phyloP scores from a whole-genome alignment of 2,329 filamentous ascomycete genomes.

The Trichoderma harzianum region DNA sequence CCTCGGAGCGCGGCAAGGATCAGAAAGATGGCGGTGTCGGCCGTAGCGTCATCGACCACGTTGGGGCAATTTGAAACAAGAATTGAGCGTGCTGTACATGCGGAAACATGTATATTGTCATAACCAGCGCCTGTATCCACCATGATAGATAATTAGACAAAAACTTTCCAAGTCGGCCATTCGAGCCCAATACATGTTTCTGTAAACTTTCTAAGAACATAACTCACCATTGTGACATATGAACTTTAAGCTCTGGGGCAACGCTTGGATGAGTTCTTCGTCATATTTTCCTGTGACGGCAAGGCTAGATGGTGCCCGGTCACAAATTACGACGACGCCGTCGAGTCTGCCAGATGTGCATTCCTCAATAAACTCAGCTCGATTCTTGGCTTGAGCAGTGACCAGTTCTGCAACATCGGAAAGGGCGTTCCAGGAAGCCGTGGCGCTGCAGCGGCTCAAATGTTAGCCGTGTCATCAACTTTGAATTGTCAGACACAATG shows the following conservation, averaged over 20 bases:
- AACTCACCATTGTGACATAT: neutral
- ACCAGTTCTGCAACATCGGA: neutral
- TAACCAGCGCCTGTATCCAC: neutral
- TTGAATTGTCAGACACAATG: neutral
- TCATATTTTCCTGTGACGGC: neutral
- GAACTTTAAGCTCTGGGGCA: neutral
- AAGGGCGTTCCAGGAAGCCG: neutral
- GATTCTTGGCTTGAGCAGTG: neutral
- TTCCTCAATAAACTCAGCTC: neutral
- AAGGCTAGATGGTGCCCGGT: neutral
- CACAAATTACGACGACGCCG: neutral
- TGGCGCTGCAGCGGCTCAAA: neutral
- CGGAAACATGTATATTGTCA: neutral
- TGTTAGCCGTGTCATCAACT: neutral
- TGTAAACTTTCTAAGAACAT: neutral
- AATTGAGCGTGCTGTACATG: neutral
- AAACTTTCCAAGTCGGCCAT: neutral
- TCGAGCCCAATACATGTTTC: neutral
- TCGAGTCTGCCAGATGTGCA: neutral
- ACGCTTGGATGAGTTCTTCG: neutral
- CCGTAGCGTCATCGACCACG: constrained; percentile 51
- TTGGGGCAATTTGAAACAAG: constrained; percentile 50
- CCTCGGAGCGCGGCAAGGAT: constrained; percentile 41
- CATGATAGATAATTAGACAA: neutral
- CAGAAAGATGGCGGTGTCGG: constrained; percentile 44